phyloP scores from a whole-genome alignment of 2,329 filamentous ascomycete genomes.

The Trichoderma brevicompactum region DNA sequence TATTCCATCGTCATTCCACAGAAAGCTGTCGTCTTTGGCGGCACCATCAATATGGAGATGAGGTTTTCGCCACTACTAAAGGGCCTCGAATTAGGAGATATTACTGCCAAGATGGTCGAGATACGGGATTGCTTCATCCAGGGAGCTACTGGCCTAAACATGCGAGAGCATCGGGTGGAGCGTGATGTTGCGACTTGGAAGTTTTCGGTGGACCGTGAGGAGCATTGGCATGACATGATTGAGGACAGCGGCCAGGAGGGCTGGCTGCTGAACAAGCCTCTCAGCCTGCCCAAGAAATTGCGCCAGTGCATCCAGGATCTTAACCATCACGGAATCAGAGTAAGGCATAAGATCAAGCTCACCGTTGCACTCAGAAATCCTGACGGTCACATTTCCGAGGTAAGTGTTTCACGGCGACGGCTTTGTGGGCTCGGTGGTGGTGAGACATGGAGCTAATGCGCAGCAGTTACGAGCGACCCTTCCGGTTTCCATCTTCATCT shows the following conservation, averaged over 20 bases:
- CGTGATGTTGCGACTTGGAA: conserved; percentile 66
- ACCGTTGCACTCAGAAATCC: conserved; percentile 92
- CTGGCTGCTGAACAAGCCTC: conserved; percentile 63
- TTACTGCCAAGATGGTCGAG: conserved; percentile 81
- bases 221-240: conserved; percentile 72
- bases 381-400: conserved; percentile 91
- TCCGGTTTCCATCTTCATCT: conserved; percentile 92
- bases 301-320: conserved; percentile 87
- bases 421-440: not conserved
- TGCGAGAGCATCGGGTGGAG: conserved; percentile 64
- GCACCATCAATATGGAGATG: conserved; percentile 81
- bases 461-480: conserved; percentile 80
- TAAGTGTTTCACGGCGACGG: conserved; percentile 44
- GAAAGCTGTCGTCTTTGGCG: conserved; percentile 93
- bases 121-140: conserved; percentile 67
- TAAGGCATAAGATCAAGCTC: conserved; percentile 90
- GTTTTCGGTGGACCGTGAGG: conserved; percentile 58
- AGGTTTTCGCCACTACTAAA: conserved; percentile 87
- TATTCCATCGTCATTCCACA: conserved; percentile 93
- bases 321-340: conserved; percentile 85
- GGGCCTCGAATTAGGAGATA: conserved; percentile 81
- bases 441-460: conserved; percentile 24
- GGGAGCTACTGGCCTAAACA: conserved; percentile 50
- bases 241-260: conserved; percentile 70
- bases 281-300: conserved; percentile 79